Percentiles rank a stretch among this genome's conserved stretches.
phyloP scores from a whole-genome alignment of 2,329 filamentous ascomycete species.

The Leptographium wingfieldii region DNA sequence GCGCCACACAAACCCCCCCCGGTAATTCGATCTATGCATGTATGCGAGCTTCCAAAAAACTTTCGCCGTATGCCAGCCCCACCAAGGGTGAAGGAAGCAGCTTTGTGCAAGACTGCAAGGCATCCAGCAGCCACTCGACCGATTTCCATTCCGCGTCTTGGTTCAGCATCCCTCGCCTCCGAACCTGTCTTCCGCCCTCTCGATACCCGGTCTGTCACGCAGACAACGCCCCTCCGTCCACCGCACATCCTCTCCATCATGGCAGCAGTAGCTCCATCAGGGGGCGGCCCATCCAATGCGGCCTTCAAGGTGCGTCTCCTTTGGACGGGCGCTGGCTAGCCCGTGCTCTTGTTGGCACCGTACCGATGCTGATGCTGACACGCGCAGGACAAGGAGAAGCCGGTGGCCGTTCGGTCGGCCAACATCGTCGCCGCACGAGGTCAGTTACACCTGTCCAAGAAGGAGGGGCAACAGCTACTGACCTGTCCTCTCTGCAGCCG shows the following conservation, averaged over 20 bases:
- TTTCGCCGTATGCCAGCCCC: neutral
- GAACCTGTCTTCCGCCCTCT: neutral
- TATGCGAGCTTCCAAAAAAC: conserved; percentile 3
- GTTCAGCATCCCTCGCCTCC: neutral
- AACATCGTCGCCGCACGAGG: conserved; percentile 97
- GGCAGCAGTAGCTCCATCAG: conserved; percentile 31
- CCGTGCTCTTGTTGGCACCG: neutral
- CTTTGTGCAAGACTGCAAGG: neutral
- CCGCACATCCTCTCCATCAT: conserved; percentile 18
- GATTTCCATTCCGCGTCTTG: neutral
- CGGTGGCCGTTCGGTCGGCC: conserved; percentile 84
- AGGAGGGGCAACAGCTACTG: conserved; percentile 8
- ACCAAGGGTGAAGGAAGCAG: conserved; percentile 1
- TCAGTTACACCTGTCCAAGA: conserved; percentile 25
- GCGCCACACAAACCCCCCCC: neutral
- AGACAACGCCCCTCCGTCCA: neutral
- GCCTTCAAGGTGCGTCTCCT: conserved; percentile 39
- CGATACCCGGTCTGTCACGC: neutral
- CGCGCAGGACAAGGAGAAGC: conserved; percentile 83
- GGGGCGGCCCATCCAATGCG: conserved; percentile 33
- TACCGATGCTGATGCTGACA: conserved; percentile 7
- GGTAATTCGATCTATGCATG: neutral
- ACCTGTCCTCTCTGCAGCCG: conserved; percentile 42
- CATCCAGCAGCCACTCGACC: neutral
- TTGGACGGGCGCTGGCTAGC: neutral